phyloP scores from a whole-genome alignment of 495 filamentous ascomycete species.

The Aspergillus kassunensis region DNA sequence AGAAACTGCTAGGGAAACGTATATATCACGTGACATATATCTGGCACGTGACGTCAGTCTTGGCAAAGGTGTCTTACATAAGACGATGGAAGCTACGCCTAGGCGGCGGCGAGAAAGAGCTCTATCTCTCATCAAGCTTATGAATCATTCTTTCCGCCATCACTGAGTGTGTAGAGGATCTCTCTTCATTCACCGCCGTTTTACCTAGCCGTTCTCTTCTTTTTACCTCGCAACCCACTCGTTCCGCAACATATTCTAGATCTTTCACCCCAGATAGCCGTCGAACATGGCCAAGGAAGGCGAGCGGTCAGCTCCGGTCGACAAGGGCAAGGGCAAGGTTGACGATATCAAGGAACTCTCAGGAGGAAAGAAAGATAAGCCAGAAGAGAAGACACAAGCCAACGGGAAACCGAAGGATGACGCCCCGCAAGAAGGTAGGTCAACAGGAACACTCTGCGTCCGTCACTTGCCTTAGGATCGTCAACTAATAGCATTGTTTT shows the following conservation, averaged over 20 bases:
- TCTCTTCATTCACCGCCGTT: conserved; percentile 17
- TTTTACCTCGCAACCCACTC: background rate
- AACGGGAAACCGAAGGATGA: conserved; percentile 76
- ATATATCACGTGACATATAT: too few relatives aligned
- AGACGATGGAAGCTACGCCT: conserved; percentile 33
- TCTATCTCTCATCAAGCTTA: conserved; percentile 43
- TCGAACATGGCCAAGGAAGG: conserved; percentile 84
- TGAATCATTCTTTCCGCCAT: conserved; percentile 28
- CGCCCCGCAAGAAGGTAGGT: conserved; percentile 52
- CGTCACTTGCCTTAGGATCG: background rate
- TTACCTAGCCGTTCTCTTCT: background rate
- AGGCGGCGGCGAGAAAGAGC: conserved; percentile 27
- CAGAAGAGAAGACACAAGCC: conserved; percentile 61
- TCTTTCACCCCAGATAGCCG: conserved; percentile 32
- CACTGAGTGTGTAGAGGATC: conserved; percentile 26
- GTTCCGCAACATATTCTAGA: conserved; percentile 5
- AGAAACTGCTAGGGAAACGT: too few relatives aligned
- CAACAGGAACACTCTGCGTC: background rate
- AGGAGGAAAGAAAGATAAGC: conserved; percentile 59
- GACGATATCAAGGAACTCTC: conserved; percentile 56
- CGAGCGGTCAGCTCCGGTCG: conserved; percentile 74
- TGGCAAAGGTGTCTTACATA: conserved; percentile 35
- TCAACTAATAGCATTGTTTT: background rate
- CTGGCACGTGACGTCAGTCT: conserved; percentile 10
- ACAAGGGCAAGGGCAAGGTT: conserved; percentile 96